phyloP scores from a whole-genome alignment of 108 stramenopile genomes.

The Conticribra guillardii region DNA sequence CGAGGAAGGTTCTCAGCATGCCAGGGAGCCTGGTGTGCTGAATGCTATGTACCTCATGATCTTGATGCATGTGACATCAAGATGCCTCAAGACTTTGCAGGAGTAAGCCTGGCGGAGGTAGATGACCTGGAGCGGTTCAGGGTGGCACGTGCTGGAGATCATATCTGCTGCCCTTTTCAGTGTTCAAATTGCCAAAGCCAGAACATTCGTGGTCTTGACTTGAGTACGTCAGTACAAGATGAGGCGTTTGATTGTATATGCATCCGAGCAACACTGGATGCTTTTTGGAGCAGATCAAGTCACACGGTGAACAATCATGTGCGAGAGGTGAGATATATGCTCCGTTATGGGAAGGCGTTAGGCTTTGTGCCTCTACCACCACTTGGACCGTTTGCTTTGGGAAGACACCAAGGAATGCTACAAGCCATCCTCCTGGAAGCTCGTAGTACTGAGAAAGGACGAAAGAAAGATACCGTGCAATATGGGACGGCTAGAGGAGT shows the following conservation, averaged over 20 bases:
- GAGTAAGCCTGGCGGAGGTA: constrained; percentile 1
- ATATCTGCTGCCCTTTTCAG: constrained; percentile 16
- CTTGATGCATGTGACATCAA: constrained; percentile 13
- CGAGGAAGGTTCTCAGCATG: constrained; percentile 4
- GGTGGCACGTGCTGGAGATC: constrained; percentile 9
- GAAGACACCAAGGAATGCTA: constrained; percentile 16
- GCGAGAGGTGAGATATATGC: constrained; percentile 14
- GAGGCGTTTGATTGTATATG: constrained; percentile 6
- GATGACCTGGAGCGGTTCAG: constrained; percentile 11
- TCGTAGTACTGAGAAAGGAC: constrained; percentile 14
- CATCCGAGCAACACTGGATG: constrained; percentile 26
- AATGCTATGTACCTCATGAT: constrained; percentile 14
- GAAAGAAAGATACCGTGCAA: constrained; percentile 6
- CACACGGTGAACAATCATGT: constrained; percentile 17
- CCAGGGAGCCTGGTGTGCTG: constrained; percentile 23
- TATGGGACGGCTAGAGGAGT: constrained; percentile 18
- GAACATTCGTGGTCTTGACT: constrained; percentile 22
- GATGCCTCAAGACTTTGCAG: constrained; percentile 17
- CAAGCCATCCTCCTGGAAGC: constrained; percentile 10
- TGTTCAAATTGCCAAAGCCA: constrained; percentile 32
- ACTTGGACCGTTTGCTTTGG: constrained; percentile 17
- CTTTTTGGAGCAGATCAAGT: constrained; percentile 16
- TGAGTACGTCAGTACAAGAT: constrained; percentile 1
- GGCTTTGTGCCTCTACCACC: constrained; percentile 2
- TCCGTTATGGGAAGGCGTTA: constrained; percentile 6